These are phyloP conservation scores for Discostella stelligeroides DNA, from an alignment of 108 stramenopile genomes.

Conservation along the genomic window DNA sequence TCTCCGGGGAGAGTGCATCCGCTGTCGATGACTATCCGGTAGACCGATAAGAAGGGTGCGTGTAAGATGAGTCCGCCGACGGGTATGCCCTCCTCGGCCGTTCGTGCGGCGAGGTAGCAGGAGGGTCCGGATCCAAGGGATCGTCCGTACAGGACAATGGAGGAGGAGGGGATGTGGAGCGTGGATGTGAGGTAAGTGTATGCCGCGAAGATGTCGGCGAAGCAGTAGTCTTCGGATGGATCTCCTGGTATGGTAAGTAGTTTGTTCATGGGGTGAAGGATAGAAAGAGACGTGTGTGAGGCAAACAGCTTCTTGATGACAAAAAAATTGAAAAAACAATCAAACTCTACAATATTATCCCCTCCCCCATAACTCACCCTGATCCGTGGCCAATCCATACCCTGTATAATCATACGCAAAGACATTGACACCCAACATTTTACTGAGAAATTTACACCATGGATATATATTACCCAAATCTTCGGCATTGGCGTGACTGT, in stretches of 20 bases:
- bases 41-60: constrained; percentile 93
- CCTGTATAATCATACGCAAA: constrained; percentile 99
- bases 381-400: constrained; percentile 87
- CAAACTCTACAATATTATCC: background rate
- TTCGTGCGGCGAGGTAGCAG: constrained; percentile 89
- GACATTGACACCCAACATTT: constrained; percentile 93
- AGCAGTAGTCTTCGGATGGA: constrained; percentile 91
- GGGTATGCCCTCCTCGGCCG: constrained; percentile 71
- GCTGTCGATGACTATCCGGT: constrained; percentile 90
- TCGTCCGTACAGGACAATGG: constrained; percentile 93
- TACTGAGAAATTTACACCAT: constrained; percentile 90
- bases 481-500: constrained; percentile 94
- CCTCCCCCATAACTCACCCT: constrained; percentile 56
- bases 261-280: background rate
- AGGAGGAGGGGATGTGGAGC: constrained; percentile 78
- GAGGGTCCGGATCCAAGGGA: constrained; percentile 94
- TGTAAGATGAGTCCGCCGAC: constrained; percentile 96
- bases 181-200: constrained; percentile 82
- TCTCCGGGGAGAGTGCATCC: constrained; percentile 95
- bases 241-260: constrained; percentile 45
- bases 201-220: constrained; percentile 92
- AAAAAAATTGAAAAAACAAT: background rate
- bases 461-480: constrained; percentile 93
- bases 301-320: background rate
- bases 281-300: background rate